phyloP scores from a whole-genome alignment of 2,329 filamentous ascomycete genomes.

The Emmonsiellopsis sp. region DNA sequence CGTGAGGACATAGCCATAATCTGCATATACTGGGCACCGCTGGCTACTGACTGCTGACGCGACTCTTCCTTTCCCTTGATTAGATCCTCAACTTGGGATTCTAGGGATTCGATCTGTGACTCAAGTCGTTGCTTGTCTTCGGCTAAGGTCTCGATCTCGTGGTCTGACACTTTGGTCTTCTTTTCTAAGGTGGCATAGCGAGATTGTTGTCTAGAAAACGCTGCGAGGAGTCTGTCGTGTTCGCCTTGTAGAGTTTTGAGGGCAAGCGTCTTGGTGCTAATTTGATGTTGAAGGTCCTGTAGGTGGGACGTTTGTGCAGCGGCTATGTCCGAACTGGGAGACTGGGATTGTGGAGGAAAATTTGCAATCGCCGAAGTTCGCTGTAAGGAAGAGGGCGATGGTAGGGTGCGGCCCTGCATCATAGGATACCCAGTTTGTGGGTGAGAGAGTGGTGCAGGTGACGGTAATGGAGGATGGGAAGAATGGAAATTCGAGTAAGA shows the following conservation, averaged over 20 bases:
- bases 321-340: neutral
- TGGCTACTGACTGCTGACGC: conserved; percentile 31
- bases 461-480: too few relatives aligned
- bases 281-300: conserved; percentile 45
- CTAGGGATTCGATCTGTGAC: conserved; percentile 39
- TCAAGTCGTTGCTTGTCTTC: conserved; percentile 43
- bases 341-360: neutral
- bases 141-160: conserved; percentile 44
- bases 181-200: conserved; percentile 43
- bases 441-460: too few relatives aligned
- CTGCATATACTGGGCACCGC: conserved; percentile 42
- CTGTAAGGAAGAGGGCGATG: neutral
- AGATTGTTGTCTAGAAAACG: conserved; percentile 42
- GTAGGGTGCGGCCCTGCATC: neutral
- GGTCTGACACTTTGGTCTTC: conserved; percentile 43
- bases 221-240: conserved; percentile 44
- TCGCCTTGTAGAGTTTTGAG: conserved; percentile 47
- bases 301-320: conserved; percentile 33
- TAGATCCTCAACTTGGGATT: conserved; percentile 42
- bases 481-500: too few relatives aligned
- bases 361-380: neutral
- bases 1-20: conserved; percentile 43
- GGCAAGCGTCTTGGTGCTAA: conserved; percentile 45
- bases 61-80: conserved; percentile 40
- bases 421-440: neutral